A percentile compares a stretch with the other conserved stretches of the same genome.
Conservation (phyloP, 192 early-diverging fungal genomes). For the Podochytrium sp. region DNA sequence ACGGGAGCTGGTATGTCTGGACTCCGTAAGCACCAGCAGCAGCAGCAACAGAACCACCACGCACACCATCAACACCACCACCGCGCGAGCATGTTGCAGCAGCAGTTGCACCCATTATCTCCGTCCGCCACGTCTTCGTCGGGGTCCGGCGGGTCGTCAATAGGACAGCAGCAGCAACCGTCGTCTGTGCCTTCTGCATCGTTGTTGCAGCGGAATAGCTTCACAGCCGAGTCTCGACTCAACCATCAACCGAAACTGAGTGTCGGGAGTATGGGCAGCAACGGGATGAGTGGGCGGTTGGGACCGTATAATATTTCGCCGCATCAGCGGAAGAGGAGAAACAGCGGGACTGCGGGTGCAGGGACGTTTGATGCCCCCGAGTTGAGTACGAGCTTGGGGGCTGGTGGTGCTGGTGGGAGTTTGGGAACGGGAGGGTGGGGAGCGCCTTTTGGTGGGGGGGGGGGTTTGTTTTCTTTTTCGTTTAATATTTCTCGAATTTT, state of each 20-base stretch:
- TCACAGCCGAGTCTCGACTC: conserved; percentile 8
- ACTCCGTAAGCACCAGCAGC: background rate
- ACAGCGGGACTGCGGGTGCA: conserved; percentile 6
- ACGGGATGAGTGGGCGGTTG: conserved; percentile 1
- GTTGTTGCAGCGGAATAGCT: conserved; percentile 3
- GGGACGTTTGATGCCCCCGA: background rate
- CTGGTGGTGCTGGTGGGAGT: background rate
- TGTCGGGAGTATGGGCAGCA: conserved; percentile 5
- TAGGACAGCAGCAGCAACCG: background rate
- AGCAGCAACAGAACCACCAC: background rate
- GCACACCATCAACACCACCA: background rate
- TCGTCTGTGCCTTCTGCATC: background rate
- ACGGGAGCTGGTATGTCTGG: background rate
- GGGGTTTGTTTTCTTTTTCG: background rate
- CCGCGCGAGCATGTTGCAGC: background rate
- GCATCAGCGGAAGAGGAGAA: conserved; percentile 11
- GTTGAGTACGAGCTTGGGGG: too few relatives aligned
- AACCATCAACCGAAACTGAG: conserved; percentile 15
- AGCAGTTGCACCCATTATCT: background rate
- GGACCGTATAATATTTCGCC: background rate
- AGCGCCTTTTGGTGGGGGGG: background rate
- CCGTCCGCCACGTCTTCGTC: background rate
- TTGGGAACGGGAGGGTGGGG: background rate
- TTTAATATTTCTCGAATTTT: conserved; percentile 5
- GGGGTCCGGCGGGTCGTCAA: too few relatives aligned